Evolutionary conservation across 2,329 filamentous ascomycete species (phyloP).

Genomic region (Trichoderma sp.): DNA sequence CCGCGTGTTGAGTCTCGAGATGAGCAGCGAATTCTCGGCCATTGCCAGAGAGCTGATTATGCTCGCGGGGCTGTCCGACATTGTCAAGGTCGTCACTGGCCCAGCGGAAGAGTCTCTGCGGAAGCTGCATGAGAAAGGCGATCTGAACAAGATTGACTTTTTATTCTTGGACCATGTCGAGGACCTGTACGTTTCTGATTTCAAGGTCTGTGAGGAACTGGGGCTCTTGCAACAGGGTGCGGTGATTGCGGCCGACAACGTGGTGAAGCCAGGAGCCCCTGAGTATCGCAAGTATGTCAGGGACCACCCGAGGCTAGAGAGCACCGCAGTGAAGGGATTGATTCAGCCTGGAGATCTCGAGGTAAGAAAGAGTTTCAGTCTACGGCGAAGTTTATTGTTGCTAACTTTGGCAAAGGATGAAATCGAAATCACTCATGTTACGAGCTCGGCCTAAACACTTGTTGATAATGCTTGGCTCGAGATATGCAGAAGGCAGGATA

Average conservation of each 20-base stretch:
- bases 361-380: conserved; percentile 3
- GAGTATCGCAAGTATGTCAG: conserved; percentile 10
- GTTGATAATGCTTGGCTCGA: too few relatives aligned
- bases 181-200: conserved; percentile 68
- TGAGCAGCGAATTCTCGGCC: conserved; percentile 70
- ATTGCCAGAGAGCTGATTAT: conserved; percentile 68
- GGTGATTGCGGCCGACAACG: conserved; percentile 66
- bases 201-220: conserved; percentile 74
- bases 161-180: conserved; percentile 82
- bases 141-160: conserved; percentile 61
- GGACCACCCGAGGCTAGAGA: background rate
- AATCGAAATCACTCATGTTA: background rate
- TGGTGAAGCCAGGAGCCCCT: conserved; percentile 69
- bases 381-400: background rate
- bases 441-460: background rate
- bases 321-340: background rate
- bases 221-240: conserved; percentile 61
- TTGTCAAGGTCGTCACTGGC: conserved; percentile 70
- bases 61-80: conserved; percentile 67
- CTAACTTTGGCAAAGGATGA: background rate
- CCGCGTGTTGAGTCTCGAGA: conserved; percentile 69
- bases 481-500: background rate
- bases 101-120: conserved; percentile 64
- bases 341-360: conserved; percentile 9
- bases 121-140: conserved; percentile 53